phyloP scores from a whole-genome alignment of 2,329 filamentous ascomycete species.

The Xylaria sp. region DNA sequence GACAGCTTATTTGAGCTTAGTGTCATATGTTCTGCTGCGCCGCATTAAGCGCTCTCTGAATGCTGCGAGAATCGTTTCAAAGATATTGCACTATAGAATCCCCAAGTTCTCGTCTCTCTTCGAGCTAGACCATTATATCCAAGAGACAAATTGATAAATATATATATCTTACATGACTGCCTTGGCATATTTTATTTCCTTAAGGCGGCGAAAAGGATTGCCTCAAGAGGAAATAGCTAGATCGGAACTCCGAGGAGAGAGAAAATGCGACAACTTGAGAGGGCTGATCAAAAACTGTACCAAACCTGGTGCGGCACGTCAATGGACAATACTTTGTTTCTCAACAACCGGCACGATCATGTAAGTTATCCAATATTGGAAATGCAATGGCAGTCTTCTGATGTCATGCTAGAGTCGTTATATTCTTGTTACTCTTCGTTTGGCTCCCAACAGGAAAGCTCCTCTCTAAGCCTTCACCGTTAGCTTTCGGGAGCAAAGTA shows the following conservation, averaged over 20 bases:
- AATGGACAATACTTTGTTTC: slow-evolving; percentile 5
- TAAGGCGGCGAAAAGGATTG: no score
- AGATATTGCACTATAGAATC: no score
- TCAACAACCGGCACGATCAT: neutral
- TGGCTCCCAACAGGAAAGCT: neutral
- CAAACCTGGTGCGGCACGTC: neutral
- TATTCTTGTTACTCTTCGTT: neutral
- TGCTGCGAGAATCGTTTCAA: no score
- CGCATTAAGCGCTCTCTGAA: no score
- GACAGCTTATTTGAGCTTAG: no score
- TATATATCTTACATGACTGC: no score
- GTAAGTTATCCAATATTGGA: neutral
- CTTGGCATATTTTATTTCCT: no score
- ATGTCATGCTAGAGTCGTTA: neutral
- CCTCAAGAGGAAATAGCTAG: neutral
- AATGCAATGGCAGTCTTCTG: neutral
- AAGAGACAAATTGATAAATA: no score
- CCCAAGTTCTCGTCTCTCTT: no score
- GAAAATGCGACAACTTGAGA: neutral
- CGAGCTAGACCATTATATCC: no score
- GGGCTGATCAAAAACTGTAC: neutral
- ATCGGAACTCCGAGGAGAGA: neutral
- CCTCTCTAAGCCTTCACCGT: neutral
- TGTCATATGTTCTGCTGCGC: no score
- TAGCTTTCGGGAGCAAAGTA: neutral